Base-by-base conservation (phyloP, 208 protist species). In the Crithidia thermophila region DNA sequence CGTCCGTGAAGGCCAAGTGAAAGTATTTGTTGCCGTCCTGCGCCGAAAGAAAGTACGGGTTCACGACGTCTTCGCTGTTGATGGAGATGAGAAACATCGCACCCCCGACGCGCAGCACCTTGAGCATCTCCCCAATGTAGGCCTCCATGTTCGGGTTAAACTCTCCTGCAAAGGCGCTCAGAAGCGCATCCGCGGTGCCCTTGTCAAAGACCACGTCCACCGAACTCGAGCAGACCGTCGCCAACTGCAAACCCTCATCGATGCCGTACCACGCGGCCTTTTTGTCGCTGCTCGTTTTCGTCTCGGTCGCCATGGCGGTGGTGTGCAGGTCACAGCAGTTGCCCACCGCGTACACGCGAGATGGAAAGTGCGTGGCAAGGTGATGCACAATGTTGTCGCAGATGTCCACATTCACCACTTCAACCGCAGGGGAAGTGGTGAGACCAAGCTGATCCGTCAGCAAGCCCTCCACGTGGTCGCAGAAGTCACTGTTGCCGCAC, bases 401-500 rank as follows among this genome's bases (percentile, higher is more conserved):
- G 16, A 90, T 82, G 40, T 90, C 84, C 0, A 87, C 50, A 64
- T 90, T 90, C 8, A 90, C 68, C 31, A 87, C 73, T 21, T 75
- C 65, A 2, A 49, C 33, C 3, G 67, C 21, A 1, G 64, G 18
- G 5, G 43, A 36, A 18, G 37, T 18, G 0, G 63, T 43, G n/a
- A 45, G 34, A 52, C 30, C 6, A 20, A 66, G 16, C 14, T 53
- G 40, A 25, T 49, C 16, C 4, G 37, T 16, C 4, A 79, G 10
- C 0, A 66, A 45, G 0, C 45, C 63, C 14, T 50, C 40, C 10
- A 82, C 55, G 45, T 81, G 69, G 45, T 86, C 79, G 49, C 79
- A 81, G 43, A 87, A 83, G 61, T 84, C 72, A 43, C 84, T 90
- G 72, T 86, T 90, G 16, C 84, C 84, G 49, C 84, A 90, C 9